phyloP scores from a whole-genome alignment of 2,329 filamentous ascomycete genomes.

The Coniochaeta prunicola region DNA sequence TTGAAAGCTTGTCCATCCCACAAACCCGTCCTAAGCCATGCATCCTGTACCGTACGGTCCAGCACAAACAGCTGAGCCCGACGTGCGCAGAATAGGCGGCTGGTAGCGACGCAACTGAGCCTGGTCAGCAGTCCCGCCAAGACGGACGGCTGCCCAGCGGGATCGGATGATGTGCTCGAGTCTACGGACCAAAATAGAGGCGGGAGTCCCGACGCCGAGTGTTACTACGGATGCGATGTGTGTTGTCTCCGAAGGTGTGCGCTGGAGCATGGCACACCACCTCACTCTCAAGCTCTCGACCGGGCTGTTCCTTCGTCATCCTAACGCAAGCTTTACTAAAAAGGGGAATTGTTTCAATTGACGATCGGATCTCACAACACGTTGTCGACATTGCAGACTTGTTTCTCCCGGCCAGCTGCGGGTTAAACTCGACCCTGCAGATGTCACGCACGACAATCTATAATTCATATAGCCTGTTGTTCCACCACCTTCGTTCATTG shows the following conservation, averaged over 20 bases:
- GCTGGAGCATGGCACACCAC: too few species aligned
- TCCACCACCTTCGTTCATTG: background rate
- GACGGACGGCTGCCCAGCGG: background rate
- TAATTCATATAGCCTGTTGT: background rate
- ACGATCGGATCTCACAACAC: background rate
- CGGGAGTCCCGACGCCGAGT: background rate
- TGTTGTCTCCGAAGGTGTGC: too few species aligned
- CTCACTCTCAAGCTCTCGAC: too few species aligned
- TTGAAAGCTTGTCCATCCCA: background rate
- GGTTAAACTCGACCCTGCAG: background rate
- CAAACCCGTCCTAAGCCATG: background rate
- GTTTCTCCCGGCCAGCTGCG: background rate
- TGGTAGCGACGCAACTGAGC: background rate
- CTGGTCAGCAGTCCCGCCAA: background rate
- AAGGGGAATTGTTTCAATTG: background rate
- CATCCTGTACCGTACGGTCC: background rate
- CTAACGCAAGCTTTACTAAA: background rate
- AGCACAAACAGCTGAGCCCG: background rate
- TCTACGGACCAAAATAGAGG: background rate
- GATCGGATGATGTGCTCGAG: background rate
- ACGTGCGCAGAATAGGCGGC: background rate
- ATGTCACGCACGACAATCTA: background rate
- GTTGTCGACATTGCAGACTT: background rate
- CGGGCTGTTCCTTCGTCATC: background rate
- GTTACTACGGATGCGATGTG: background rate